These are phyloP conservation scores for Cryoendolithus antarcticus DNA, from an alignment of 2,329 filamentous ascomycete species.

Conservation along the genomic window DNA sequence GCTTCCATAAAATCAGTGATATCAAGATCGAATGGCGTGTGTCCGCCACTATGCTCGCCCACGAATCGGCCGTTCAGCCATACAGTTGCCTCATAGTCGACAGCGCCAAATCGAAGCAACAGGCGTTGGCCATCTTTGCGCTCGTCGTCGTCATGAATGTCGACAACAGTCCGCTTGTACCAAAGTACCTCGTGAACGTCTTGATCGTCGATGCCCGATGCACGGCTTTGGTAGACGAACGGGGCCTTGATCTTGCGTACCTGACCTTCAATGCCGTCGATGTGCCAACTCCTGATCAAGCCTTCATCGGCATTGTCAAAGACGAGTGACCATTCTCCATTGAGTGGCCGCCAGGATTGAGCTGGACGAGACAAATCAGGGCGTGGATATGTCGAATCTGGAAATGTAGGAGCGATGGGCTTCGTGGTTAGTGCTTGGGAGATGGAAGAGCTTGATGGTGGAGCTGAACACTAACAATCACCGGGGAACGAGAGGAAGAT, in stretches of 20 bases:
- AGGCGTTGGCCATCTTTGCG: constrained; percentile 29
- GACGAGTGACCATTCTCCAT: constrained; percentile 51
- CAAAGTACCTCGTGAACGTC: constrained; percentile 55
- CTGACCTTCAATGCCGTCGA: constrained; percentile 37
- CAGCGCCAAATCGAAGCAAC: constrained; percentile 46
- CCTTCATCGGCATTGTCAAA: constrained; percentile 55
- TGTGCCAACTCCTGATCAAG: constrained; percentile 41
- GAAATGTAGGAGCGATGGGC: too few relatives aligned
- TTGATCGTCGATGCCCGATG: constrained; percentile 49
- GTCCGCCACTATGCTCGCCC: constrained; percentile 45
- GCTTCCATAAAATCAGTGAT: constrained; percentile 33
- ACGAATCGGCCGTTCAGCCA: constrained; percentile 44
- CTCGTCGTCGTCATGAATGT: constrained; percentile 14
- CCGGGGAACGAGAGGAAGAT: too few relatives aligned
- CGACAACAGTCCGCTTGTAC: constrained; percentile 41
- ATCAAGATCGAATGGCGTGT: constrained; percentile 47
- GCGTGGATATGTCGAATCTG: constrained; percentile 40
- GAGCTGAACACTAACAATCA: too few relatives aligned
- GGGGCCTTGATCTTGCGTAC: constrained; percentile 48
- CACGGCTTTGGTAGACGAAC: constrained; percentile 52
- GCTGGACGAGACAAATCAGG: constrained; percentile 49
- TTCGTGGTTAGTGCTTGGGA: too few relatives aligned
- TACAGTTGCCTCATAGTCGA: constrained; percentile 48
- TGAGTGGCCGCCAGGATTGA: constrained; percentile 47
- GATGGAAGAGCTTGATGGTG: too few relatives aligned